These are phyloP conservation scores for Ophiostoma populinum DNA, from an alignment of 2,329 filamentous ascomycete genomes.

Conservation along the genomic window DNA sequence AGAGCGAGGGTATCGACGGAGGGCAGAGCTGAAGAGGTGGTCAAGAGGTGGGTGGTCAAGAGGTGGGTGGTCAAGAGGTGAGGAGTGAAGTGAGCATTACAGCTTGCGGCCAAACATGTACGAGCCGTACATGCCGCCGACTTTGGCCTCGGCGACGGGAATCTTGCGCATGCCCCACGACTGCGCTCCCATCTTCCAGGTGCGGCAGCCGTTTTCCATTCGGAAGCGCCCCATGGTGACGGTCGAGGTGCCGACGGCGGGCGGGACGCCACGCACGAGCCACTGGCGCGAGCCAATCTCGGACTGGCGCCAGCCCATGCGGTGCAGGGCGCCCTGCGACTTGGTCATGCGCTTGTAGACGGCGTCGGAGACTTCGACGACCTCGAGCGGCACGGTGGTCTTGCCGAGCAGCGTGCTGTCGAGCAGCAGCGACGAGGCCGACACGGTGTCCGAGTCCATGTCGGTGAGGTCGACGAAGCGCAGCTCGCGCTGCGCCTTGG, in stretches of 20 bases:
- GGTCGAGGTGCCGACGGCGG: not conserved
- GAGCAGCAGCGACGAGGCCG: conserved; percentile 33
- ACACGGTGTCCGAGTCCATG: conserved; percentile 43
- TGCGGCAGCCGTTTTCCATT: conserved; percentile 30
- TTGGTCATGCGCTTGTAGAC: conserved; percentile 48
- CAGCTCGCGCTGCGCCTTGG: conserved; percentile 29
- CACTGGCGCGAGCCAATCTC: conserved; percentile 49
- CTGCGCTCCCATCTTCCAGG: conserved; percentile 72
- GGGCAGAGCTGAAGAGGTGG: too few species aligned
- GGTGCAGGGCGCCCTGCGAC: conserved; percentile 39
- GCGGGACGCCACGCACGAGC: conserved; percentile 44
- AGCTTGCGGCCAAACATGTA: conserved; percentile 46
- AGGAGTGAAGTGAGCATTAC: conserved; percentile 17
- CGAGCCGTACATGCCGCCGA: conserved; percentile 81
- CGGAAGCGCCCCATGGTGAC: conserved; percentile 1
- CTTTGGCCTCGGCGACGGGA: conserved; percentile 78
- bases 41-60: too few species aligned
- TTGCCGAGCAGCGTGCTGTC: conserved; percentile 38
- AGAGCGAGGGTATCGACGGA: too few species aligned
- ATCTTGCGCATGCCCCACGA: conserved; percentile 83
- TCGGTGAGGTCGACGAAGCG: conserved; percentile 66
- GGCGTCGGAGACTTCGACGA: conserved; percentile 57
- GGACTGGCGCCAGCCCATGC: conserved; percentile 51
- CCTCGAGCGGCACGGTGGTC: conserved; percentile 51
- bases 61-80: too few species aligned